Evolutionary conservation across 768 basidiomycete species (phyloP).

Genomic region (Pisolithus marmoratus): DNA sequence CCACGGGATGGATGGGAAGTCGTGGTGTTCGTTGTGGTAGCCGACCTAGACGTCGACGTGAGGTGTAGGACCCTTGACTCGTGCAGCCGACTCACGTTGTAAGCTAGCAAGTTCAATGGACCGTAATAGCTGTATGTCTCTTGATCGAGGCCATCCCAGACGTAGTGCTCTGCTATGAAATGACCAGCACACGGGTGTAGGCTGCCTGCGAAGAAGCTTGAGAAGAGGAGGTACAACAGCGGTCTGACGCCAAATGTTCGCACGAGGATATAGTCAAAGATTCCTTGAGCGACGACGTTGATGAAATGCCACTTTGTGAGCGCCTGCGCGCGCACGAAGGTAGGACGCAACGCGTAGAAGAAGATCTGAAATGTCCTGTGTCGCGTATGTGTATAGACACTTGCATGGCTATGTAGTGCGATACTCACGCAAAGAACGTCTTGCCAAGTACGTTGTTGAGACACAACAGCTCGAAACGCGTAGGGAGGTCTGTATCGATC

Average conservation of each 20-base stretch:
- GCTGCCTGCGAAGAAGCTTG: constrained; percentile 94
- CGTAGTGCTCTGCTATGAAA: constrained; percentile 96
- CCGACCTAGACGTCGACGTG: constrained; percentile 57
- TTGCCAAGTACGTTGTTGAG: constrained; percentile 97
- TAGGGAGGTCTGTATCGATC: constrained; percentile 93
- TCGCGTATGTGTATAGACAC: constrained; percentile 4
- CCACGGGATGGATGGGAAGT: constrained; percentile 96
- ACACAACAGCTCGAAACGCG: constrained; percentile 73
- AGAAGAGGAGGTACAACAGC: constrained; percentile 77
- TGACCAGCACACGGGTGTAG: constrained; percentile 95
- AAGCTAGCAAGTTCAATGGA: constrained; percentile 80
- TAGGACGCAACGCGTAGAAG: constrained; percentile 95
- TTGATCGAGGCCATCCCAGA: constrained; percentile 88
- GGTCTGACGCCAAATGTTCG: constrained; percentile 39
- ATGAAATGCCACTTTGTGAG: constrained; percentile 80
- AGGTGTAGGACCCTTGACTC: neutral
- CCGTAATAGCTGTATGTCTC: constrained; percentile 99
- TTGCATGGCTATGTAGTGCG: neutral
- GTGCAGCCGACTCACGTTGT: constrained; percentile 63
- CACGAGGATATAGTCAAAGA: constrained; percentile 68
- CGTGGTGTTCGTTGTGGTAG: constrained; percentile 99
- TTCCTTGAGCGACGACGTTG: constrained; percentile 66
- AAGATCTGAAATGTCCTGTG: constrained; percentile 92
- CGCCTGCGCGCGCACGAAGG: constrained; percentile 80
- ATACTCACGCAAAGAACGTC: constrained; percentile 89